Percentiles rank a stretch among this genome's conserved stretches.
Evolutionary conservation across 371 early-diverging fungal genomes (phyloP).

Genomic region (Parasitella parasitica): DNA sequence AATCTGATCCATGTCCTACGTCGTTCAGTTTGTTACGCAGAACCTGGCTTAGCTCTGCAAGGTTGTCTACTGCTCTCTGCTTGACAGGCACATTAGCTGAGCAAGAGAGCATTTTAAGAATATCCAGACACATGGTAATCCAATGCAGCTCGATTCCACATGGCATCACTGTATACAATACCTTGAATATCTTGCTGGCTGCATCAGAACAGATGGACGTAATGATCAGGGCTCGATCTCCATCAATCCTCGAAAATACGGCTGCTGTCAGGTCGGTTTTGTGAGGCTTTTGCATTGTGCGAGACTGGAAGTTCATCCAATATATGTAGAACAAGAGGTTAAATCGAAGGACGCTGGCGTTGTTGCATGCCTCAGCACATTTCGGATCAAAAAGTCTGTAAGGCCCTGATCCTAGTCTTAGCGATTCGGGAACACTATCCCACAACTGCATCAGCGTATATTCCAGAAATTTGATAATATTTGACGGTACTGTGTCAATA

Average conservation of each 20-base stretch:
- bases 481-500: slow-evolving; percentile 15
- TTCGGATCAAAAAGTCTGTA: slow-evolving; percentile 17
- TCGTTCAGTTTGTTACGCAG: neutral
- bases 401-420: slow-evolving; percentile 18
- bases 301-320: slow-evolving; percentile 29
- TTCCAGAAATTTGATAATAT: slow-evolving; percentile 23
- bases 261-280: slow-evolving; percentile 21
- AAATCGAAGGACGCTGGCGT: slow-evolving; percentile 20
- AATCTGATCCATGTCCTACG: neutral
- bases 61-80: slow-evolving; percentile 20
- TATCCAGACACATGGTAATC: slow-evolving; percentile 28
- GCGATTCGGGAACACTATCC: slow-evolving; percentile 16
- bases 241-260: slow-evolving; percentile 21
- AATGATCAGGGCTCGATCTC: slow-evolving; percentile 32
- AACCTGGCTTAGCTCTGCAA: neutral
- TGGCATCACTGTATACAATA: slow-evolving; percentile 14
- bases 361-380: slow-evolving; percentile 3
- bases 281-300: slow-evolving; percentile 26
- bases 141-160: slow-evolving; percentile 37
- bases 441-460: slow-evolving; percentile 24
- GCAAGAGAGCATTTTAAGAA: slow-evolving; percentile 6
- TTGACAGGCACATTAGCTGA: slow-evolving; percentile 17
- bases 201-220: slow-evolving; percentile 39
- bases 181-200: slow-evolving; percentile 20
- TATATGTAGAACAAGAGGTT: slow-evolving; percentile 26